Evolutionary conservation across 768 basidiomycete species (phyloP).

Genomic region (Lentinula raphanica): DNA sequence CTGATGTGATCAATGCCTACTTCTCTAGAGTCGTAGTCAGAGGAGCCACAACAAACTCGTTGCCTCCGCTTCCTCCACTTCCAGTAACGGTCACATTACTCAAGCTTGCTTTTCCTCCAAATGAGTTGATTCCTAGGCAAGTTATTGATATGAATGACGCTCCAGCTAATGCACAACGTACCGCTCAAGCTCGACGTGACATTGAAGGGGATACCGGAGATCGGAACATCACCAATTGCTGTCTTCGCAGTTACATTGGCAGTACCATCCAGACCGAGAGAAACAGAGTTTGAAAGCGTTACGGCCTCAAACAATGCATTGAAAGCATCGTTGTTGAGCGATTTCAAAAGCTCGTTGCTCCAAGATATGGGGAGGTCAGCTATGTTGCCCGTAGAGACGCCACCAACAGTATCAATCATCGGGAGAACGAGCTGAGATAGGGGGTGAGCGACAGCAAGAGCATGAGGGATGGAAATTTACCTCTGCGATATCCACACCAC

Average conservation of each 20-base stretch:
- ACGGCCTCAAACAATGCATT: constrained; percentile 52
- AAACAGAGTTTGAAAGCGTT: constrained; percentile 40
- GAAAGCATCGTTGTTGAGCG: constrained; percentile 53
- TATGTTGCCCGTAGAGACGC: constrained; percentile 67
- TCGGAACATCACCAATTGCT: constrained; percentile 60
- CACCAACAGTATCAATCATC: constrained; percentile 41
- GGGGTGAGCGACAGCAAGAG: background rate
- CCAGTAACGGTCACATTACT: constrained; percentile 57
- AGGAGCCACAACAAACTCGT: constrained; percentile 52
- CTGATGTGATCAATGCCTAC: background rate
- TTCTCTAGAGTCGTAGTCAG: constrained; percentile 57
- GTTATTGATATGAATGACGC: background rate
- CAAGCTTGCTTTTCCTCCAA: constrained; percentile 46
- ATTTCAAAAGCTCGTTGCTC: constrained; percentile 47
- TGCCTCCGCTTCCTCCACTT: constrained; percentile 59
- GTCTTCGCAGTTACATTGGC: constrained; percentile 58
- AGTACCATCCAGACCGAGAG: constrained; percentile 48
- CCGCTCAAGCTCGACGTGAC: constrained; percentile 54
- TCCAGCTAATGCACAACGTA: constrained; percentile 15
- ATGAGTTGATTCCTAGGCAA: constrained; percentile 49
- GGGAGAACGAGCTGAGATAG: constrained; percentile 45
- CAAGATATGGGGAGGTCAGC: constrained; percentile 56
- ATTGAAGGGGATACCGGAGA: constrained; percentile 58
- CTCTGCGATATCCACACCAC: constrained; percentile 47
- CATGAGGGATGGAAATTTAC: constrained; percentile 23